phyloP scores from a whole-genome alignment of 805 yeast species.

The Vanderwaltozyma polyspora region DNA sequence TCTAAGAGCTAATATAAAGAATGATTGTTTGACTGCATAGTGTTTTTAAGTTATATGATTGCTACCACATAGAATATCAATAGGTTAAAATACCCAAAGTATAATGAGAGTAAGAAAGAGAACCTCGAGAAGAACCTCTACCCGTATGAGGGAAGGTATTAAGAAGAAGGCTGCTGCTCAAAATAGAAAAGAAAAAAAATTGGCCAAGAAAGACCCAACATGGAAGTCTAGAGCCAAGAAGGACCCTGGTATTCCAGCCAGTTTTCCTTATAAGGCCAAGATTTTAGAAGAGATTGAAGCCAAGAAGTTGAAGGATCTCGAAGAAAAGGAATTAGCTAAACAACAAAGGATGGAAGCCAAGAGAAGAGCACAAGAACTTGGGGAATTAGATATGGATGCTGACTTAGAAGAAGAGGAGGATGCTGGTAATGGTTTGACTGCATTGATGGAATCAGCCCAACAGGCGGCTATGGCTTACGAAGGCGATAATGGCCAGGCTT shows the following conservation, averaged over 20 bases:
- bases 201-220: slow-evolving; percentile 78
- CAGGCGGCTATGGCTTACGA: slow-evolving; percentile 69
- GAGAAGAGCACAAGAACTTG: slow-evolving; percentile 26
- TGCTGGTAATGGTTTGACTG: slow-evolving; percentile 55
- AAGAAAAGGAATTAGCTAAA: slow-evolving; percentile 41
- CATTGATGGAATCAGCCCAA: slow-evolving; percentile 82
- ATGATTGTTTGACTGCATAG: too few species aligned
- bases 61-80: too few species aligned
- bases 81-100: too few species aligned
- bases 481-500: slow-evolving; percentile 38
- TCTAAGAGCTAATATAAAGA: too few species aligned
- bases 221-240: slow-evolving; percentile 81
- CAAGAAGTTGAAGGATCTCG: slow-evolving; percentile 42
- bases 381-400: slow-evolving; percentile 26
- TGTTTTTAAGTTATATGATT: too few species aligned
- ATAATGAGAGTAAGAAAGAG: slow-evolving; percentile 39
- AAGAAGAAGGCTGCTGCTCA: slow-evolving; percentile 93
- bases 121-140: slow-evolving; percentile 78
- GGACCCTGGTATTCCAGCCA: slow-evolving; percentile 91
- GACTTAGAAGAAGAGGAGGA: slow-evolving; percentile 32
- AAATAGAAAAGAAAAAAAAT: slow-evolving; percentile 70
- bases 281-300: slow-evolving; percentile 65
- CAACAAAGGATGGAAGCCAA: slow-evolving; percentile 35
- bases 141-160: slow-evolving; percentile 93
- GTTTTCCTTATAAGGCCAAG: slow-evolving; percentile 87